Conservation (phyloP, 139 green algal genomes). For the Chlorella sp. region DNA sequence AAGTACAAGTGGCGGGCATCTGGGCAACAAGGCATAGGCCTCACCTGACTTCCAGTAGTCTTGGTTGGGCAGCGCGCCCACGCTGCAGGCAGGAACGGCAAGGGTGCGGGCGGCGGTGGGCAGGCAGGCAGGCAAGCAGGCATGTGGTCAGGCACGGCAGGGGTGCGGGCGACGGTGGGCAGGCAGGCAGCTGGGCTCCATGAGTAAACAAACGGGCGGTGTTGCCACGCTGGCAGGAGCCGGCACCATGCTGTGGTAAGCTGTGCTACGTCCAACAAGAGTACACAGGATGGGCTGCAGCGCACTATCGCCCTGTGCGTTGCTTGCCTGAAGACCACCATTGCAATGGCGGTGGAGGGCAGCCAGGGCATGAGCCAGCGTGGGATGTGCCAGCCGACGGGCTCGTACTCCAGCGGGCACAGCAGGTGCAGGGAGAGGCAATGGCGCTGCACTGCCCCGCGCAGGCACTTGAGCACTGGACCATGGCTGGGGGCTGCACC, state of each 20-base stretch:
- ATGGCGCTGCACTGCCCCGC: no score
- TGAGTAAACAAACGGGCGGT: slow-evolving; percentile 6
- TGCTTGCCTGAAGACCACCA: slow-evolving; percentile 43
- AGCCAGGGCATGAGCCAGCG: slow-evolving; percentile 49
- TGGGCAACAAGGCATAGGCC: no score
- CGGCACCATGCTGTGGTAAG: neutral
- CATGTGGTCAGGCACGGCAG: neutral
- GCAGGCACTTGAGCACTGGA: no score
- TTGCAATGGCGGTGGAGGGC: slow-evolving; percentile 36
- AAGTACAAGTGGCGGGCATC: no score
- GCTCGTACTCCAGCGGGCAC: slow-evolving; percentile 31
- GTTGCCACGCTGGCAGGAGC: neutral
- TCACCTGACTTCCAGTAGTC: slow-evolving; percentile 3
- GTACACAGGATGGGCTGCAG: neutral
- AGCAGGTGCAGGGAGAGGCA: neutral
- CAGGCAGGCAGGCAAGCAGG: no score
- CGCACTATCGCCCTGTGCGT: neutral
- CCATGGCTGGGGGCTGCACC: neutral
- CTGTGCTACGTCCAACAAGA: neutral
- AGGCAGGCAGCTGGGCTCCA: neutral
- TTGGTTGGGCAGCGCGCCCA: neutral
- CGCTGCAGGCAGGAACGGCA: neutral
- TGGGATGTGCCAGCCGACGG: slow-evolving; percentile 17
- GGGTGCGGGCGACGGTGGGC: neutral
- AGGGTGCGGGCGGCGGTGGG: neutral